These are phyloP conservation scores for Daedalea quercina DNA, from an alignment of 768 basidiomycete species.

Conservation along the genomic window DNA sequence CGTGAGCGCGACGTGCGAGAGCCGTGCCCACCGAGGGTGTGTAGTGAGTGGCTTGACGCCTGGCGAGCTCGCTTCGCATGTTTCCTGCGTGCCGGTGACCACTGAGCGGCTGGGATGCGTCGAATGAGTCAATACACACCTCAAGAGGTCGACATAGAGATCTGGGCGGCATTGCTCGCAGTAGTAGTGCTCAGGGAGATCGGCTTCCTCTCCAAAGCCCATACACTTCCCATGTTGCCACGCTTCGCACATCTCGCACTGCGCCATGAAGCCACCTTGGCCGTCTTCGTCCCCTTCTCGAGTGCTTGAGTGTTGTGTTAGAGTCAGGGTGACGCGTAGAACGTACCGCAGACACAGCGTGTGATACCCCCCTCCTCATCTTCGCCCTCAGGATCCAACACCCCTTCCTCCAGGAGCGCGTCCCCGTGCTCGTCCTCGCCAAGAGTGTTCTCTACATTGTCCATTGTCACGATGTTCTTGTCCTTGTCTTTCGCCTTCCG, in stretches of 20 bases:
- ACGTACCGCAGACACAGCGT: constrained; percentile 82
- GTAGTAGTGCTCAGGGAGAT: constrained; percentile 78
- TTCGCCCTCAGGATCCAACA: constrained; percentile 37
- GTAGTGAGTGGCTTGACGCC: constrained; percentile 57
- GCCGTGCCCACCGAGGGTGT: constrained; percentile 32
- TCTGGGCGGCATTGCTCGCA: constrained; percentile 93
- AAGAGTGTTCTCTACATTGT: constrained; percentile 21
- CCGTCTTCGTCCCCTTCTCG: constrained; percentile 57
- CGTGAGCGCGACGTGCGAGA: constrained; percentile 70
- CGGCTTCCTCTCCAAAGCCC: constrained; percentile 78
- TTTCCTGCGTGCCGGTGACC: constrained; percentile 36
- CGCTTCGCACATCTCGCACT: constrained; percentile 93
- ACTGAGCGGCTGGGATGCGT: constrained; percentile 5
- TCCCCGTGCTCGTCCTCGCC: constrained; percentile 23
- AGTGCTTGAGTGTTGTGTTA: constrained; percentile 9
- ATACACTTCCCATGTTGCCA: constrained; percentile 99
- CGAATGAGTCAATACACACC: constrained; percentile 39
- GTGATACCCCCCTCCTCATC: constrained; percentile 61
- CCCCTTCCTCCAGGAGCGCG: constrained; percentile 10
- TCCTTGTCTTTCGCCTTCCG: constrained; percentile 67
- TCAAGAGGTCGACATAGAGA: constrained; percentile 73
- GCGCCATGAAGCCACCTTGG: constrained; percentile 91
- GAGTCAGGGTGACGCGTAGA: constrained; percentile 8
- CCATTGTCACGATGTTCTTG: constrained; percentile 20
- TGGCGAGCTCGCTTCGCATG: constrained; percentile 57